Evolutionary conservation across 2,329 filamentous ascomycete genomes (phyloP).

Genomic region (Arachnomyces sp.): DNA sequence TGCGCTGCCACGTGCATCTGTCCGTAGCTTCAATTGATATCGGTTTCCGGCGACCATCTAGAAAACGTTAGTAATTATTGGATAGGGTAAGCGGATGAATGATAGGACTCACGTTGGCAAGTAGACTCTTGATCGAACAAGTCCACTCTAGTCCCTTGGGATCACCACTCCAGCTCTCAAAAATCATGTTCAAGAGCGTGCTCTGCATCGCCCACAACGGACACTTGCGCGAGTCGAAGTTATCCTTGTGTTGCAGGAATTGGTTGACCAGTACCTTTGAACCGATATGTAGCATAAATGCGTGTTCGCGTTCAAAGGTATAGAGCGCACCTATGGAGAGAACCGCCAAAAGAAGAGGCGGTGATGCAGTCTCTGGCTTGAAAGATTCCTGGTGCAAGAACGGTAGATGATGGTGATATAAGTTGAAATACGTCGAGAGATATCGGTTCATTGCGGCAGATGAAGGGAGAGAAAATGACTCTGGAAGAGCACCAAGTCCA

Average conservation of each 20-base stretch:
- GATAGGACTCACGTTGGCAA: slow-evolving; percentile 60
- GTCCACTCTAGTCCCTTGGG: slow-evolving; percentile 97
- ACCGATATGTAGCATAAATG: slow-evolving; percentile 93
- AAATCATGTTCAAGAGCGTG: slow-evolving; percentile 95
- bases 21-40: slow-evolving; percentile 89
- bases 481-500: slow-evolving; percentile 71
- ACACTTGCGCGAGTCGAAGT: slow-evolving; percentile 96
- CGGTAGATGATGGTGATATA: slow-evolving; percentile 94
- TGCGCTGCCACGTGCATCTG: slow-evolving; percentile 72
- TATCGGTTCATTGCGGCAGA: slow-evolving; percentile 80
- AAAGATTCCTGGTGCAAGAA: slow-evolving; percentile 94
- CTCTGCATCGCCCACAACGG: slow-evolving; percentile 98
- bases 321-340: slow-evolving; percentile 94
- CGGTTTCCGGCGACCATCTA: slow-evolving; percentile 93
- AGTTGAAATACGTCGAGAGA: slow-evolving; percentile 88
- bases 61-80: slow-evolving; percentile 15
- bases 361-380: slow-evolving; percentile 68
- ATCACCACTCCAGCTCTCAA: slow-evolving; percentile 98
- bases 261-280: slow-evolving; percentile 96
- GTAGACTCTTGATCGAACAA: slow-evolving; percentile 94
- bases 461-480: slow-evolving; percentile 81
- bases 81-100: background rate
- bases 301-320: slow-evolving; percentile 93
- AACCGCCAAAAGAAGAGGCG: slow-evolving; percentile 78
- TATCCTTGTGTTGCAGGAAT: slow-evolving; percentile 96